Evolutionary conservation across 345 rosid species (phyloP), one percentile per base, ranked within the genome.

Genomic region (Eucalyptus sideroxylon): DNA sequence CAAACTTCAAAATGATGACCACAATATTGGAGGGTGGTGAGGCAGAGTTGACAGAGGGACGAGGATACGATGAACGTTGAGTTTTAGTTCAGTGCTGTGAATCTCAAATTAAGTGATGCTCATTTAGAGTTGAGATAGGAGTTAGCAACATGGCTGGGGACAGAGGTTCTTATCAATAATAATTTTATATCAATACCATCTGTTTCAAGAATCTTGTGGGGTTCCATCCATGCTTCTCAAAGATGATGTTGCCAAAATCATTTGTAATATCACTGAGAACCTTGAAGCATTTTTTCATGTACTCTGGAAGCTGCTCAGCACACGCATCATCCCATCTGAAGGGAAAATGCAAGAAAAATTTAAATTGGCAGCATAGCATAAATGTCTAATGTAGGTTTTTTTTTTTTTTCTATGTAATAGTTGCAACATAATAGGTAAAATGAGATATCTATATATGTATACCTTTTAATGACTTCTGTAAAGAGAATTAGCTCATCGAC

Each of bases 401-500:
- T 42, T 40, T n/a, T 42, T 45, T 56, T 56, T 21, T 37, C 12
- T 72, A 5, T 19, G 5, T 11, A 77, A 37, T 21, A 37, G 47
- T 21, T 7, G 16, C 0, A 5, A 21, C 30, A 21, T 21, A 21
- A 21, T 40, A 40, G 15, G 47, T 72, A 77, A 77, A 77, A 21
- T 37, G 45, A 26, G 83, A 6, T 77, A 11, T 77, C 83, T 37
- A 4, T 13, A 40, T 11, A 4, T 40, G 27, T 31, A 8, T 89
- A 95, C 96, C 93, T 90, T 19, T 90, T 90, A 11, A 94, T 87
- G 59, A 90, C 93, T 87, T 92, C 90, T 1, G 94, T 91, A 89
- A 95, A 96, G 86, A 90, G 89, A 47, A 77, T 92, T 72, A 95
- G 95, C 65, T 95, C 94, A 80, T 95, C 91, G 4, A 92, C 92